phyloP scores from a whole-genome alignment of 345 rosid genomes.

The Noccaea caerulescens region DNA sequence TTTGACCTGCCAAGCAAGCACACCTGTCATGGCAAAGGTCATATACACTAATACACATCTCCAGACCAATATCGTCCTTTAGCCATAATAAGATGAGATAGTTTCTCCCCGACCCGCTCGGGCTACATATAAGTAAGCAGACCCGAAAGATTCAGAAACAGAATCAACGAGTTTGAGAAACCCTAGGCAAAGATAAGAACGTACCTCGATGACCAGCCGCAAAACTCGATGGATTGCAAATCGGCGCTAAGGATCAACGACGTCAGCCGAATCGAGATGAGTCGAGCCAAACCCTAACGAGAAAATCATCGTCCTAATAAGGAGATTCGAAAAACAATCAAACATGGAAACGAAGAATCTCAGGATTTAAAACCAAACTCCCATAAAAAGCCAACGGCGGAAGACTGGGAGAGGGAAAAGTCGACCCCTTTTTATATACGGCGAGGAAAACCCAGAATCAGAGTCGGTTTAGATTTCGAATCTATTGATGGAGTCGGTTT shows the following conservation, averaged over 20 bases:
- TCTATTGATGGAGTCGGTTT: no score
- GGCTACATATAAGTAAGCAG: no score
- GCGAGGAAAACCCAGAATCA: slow-evolving; percentile 5
- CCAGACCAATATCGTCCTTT: neutral
- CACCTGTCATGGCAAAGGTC: slow-evolving; percentile 39
- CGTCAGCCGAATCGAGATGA: neutral
- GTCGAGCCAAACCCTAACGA: slow-evolving; percentile 10
- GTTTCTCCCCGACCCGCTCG: neutral
- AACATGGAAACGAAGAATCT: neutral
- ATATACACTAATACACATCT: no score
- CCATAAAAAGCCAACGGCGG: neutral
- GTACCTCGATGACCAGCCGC: slow-evolving; percentile 1
- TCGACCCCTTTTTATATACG: neutral
- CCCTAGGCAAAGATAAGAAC: neutral
- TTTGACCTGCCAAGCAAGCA: slow-evolving; percentile 39
- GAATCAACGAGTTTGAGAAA: neutral
- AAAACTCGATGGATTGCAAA: neutral
- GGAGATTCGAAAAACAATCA: neutral
- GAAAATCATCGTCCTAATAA: neutral
- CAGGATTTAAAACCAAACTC: neutral
- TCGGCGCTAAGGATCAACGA: neutral
- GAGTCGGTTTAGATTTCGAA: slow-evolving; percentile 3
- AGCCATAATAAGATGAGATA: neutral
- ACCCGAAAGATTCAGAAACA: neutral
- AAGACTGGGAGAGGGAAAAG: neutral